Base-by-base conservation (phyloP, 108 stramenopile species). In the Skeletonema grethae region DNA sequence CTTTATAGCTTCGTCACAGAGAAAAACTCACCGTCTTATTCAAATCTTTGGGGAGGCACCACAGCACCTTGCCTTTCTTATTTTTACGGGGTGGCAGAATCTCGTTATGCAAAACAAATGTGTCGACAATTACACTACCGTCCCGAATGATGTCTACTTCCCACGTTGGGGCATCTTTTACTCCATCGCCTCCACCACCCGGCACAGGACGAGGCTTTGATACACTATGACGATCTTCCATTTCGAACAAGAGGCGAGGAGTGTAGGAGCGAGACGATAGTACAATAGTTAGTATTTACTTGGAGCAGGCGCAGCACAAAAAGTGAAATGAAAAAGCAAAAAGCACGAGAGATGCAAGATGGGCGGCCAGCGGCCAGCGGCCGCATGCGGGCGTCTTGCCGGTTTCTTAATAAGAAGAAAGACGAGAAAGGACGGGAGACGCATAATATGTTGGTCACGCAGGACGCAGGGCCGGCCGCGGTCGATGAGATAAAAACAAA, bases 201-300 rank as follows among this genome's bases (percentile, higher is more conserved):
- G 58, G 8, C 16, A 76, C 36, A 58, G 73, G 72, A 11, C 89
- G 86, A 29, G 91, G 88, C 50, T 88, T 88, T 7, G 88, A 90
- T 61, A 93, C 61, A 67, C 73, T 72, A 78, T 93, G 91, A 36
- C 88, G 86, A 56, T 88, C 89, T 84, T 87, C 86, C 86, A 89
- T 88, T 72, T 38, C 29, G 31, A 53, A 24, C 9, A 4, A 18
- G 15, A 13, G n/a, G 22, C 7, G 20, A 53, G 9, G 18, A 18
- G 22, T 53, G 8, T 24, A 22, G 50, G 15, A 4, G n/a, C 41
- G 41, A 4, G 41, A 3, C 15, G 41, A 43, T 15, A 43, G 41
- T 43, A n/a, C n/a, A n/a, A n/a, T n/a, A 15, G 13, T 4, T 43
- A n/a, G 3, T 43, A 43, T 8, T 6, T 10, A 15, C 0, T 3